A percentile compares a stretch with the other conserved stretches of the same genome.
phyloP scores from a whole-genome alignment of 257 asterid genomes.

The Jacaranda mimosifolia region DNA sequence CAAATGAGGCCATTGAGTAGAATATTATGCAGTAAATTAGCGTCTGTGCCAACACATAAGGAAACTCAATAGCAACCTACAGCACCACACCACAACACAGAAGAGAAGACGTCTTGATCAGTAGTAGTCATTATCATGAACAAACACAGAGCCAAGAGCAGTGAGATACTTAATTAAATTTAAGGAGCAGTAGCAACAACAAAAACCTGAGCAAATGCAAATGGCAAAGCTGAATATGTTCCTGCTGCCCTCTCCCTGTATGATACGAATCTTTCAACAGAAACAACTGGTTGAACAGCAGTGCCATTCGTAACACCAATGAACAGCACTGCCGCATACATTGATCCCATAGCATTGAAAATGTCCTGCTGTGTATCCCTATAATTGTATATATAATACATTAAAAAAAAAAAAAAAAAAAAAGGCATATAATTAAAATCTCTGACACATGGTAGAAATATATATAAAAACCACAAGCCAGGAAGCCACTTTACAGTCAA shows the following conservation, averaged over 20 bases:
- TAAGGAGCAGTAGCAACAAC: slow-evolving; percentile 33
- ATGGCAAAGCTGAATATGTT: slow-evolving; percentile 91
- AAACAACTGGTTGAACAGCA: slow-evolving; percentile 94
- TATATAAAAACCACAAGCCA: neutral
- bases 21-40: slow-evolving; percentile 73
- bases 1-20: slow-evolving; percentile 86
- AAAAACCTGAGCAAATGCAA: slow-evolving; percentile 85
- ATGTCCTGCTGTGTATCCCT: slow-evolving; percentile 92
- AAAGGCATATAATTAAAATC: slow-evolving; percentile 28
- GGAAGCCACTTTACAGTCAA: slow-evolving; percentile 1
- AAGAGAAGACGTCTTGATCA: slow-evolving; percentile 1
- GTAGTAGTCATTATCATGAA: neutral
- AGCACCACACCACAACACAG: neutral
- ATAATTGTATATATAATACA: slow-evolving; percentile 24
- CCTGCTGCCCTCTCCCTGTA: slow-evolving; percentile 97
- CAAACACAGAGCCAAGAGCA: neutral
- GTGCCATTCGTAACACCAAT: slow-evolving; percentile 86
- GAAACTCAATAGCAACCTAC: slow-evolving; percentile 92
- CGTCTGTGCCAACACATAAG: slow-evolving; percentile 76
- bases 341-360: slow-evolving; percentile 95
- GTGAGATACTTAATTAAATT: neutral
- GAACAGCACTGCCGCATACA: slow-evolving; percentile 88
- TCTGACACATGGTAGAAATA: neutral
- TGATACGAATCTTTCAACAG: slow-evolving; percentile 95
- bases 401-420: neutral